phyloP scores from a whole-genome alignment of 345 rosid genomes.

The Lagerstroemia speciosa region DNA sequence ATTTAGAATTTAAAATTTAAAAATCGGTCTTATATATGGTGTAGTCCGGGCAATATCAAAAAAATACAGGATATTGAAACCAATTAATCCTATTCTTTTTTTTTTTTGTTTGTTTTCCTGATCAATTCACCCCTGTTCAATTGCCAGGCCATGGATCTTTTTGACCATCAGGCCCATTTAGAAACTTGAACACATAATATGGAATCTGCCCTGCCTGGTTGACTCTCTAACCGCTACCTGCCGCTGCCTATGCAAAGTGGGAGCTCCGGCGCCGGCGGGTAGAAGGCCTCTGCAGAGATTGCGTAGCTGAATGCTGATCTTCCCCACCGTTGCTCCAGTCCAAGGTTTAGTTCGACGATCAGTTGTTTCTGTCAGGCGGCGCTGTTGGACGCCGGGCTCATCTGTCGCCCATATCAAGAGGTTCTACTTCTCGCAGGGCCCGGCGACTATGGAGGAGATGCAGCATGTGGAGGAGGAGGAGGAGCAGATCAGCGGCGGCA shows the following conservation, averaged over 20 bases:
- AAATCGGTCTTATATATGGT: too few species aligned
- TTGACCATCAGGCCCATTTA: neutral
- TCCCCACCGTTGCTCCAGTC: neutral
- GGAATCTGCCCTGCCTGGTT: neutral
- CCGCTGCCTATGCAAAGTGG: neutral
- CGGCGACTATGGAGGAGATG: neutral
- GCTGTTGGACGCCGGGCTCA: neutral
- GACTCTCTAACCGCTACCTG: neutral
- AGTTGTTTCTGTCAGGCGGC: neutral
- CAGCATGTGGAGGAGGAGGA: neutral
- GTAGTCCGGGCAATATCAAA: too few species aligned
- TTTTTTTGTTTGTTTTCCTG: too few species aligned
- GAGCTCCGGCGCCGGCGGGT: neutral
- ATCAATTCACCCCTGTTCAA: too few species aligned
- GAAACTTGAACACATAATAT: too few species aligned
- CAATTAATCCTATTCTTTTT: too few species aligned
- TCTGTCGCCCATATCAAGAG: neutral
- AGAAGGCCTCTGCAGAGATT: neutral
- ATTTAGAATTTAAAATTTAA: too few species aligned
- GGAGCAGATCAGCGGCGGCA: slow-evolving; percentile 2
- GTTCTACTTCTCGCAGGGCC: neutral
- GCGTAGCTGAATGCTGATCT: neutral
- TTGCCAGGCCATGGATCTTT: too few species aligned
- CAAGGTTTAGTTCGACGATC: neutral
- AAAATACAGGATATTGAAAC: too few species aligned